A percentile compares a stretch with the other conserved stretches of the same genome.
Evolutionary conservation across 2,329 filamentous ascomycete genomes (phyloP).

Genomic region (Botrytis aclada): DNA sequence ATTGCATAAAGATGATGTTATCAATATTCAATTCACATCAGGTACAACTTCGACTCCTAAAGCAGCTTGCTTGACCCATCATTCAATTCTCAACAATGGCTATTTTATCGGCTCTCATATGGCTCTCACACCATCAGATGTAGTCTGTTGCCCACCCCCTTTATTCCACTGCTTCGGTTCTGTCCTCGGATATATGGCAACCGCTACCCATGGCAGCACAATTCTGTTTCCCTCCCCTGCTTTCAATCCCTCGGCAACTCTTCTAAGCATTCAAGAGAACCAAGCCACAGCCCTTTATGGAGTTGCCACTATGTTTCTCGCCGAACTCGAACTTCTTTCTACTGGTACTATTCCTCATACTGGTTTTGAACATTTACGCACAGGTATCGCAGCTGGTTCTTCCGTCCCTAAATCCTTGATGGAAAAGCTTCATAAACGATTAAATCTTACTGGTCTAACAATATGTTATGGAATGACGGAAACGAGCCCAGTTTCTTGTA

Average conservation of each 20-base stretch:
- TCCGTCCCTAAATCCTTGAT: slow-evolving; percentile 83
- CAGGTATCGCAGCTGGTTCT: slow-evolving; percentile 88
- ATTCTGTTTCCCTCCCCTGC: slow-evolving; percentile 85
- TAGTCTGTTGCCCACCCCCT: slow-evolving; percentile 80
- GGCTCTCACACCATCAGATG: slow-evolving; percentile 70
- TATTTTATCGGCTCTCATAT: slow-evolving; percentile 80
- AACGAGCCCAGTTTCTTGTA: slow-evolving; percentile 51
- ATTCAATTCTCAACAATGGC: slow-evolving; percentile 89
- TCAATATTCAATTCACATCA: slow-evolving; percentile 96
- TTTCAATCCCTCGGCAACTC: slow-evolving; percentile 62
- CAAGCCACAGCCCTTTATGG: slow-evolving; percentile 70
- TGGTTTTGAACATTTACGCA: slow-evolving; percentile 66
- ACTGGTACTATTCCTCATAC: slow-evolving; percentile 40
- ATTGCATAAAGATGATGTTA: slow-evolving; percentile 63
- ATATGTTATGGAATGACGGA: slow-evolving; percentile 69
- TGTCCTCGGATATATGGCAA: slow-evolving; percentile 80
- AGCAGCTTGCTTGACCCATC: slow-evolving; percentile 84
- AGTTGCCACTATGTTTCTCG: slow-evolving; percentile 92
- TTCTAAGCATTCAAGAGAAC: slow-evolving; percentile 55
- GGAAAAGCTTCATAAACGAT: slow-evolving; percentile 65
- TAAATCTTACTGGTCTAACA: slow-evolving; percentile 79
- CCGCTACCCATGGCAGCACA: slow-evolving; percentile 74
- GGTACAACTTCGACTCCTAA: slow-evolving; percentile 92
- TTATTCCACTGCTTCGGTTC: slow-evolving; percentile 85
- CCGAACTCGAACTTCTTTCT: slow-evolving; percentile 75